Evolutionary conservation across 2,329 filamentous ascomycete genomes (phyloP).

Genomic region (Rugonectria rugulosa): DNA sequence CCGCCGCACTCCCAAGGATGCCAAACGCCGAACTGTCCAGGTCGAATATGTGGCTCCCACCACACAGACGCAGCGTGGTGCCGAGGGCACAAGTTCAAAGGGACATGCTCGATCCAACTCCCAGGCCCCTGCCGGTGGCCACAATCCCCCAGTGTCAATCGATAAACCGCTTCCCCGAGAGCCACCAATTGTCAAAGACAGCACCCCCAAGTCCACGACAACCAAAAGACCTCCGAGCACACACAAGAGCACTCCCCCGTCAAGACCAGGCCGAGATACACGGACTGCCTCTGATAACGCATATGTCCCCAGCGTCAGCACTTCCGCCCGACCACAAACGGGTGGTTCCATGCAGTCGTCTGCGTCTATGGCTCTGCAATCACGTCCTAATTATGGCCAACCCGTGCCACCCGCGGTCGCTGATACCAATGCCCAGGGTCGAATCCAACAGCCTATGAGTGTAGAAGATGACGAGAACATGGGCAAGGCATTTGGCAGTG

Average conservation of each 20-base stretch:
- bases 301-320: slow-evolving; percentile 53
- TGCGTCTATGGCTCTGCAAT: slow-evolving; percentile 67
- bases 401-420: slow-evolving; percentile 87
- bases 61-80: slow-evolving; percentile 81
- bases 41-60: slow-evolving; percentile 96
- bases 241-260: slow-evolving; percentile 47
- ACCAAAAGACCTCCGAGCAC: slow-evolving; percentile 57
- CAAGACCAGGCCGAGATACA: slow-evolving; percentile 40
- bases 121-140: slow-evolving; percentile 54
- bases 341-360: slow-evolving; percentile 79
- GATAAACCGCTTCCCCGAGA: slow-evolving; percentile 70
- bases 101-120: slow-evolving; percentile 37
- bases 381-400: slow-evolving; percentile 80
- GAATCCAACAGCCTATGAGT: slow-evolving; percentile 77
- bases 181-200: slow-evolving; percentile 56
- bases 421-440: slow-evolving; percentile 86
- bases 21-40: slow-evolving; percentile 93
- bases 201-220: slow-evolving; percentile 47
- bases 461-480: slow-evolving; percentile 72
- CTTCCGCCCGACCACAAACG: slow-evolving; percentile 73
- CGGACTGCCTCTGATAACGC: slow-evolving; percentile 51
- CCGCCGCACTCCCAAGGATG: slow-evolving; percentile 76
- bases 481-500: slow-evolving; percentile 67
- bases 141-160: slow-evolving; percentile 43
- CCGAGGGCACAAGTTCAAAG: slow-evolving; percentile 39